These are phyloP conservation scores for Colletotrichum cereale DNA, from an alignment of 2,329 filamentous ascomycete species.

Conservation along the genomic window DNA sequence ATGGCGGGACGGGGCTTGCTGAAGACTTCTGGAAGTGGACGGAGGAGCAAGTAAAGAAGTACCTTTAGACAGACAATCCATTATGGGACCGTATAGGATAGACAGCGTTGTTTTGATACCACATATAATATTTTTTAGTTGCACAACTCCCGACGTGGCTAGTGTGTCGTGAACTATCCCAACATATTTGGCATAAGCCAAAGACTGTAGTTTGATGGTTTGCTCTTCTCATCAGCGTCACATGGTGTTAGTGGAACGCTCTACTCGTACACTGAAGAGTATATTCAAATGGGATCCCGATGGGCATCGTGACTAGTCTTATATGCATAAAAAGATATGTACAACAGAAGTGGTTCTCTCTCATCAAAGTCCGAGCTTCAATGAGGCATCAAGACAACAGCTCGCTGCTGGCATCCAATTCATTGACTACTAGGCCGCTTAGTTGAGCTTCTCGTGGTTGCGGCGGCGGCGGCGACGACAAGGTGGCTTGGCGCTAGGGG, in stretches of 20 bases:
- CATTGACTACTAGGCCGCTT: neutral
- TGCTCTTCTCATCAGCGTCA: neutral
- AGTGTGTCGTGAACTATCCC: neutral
- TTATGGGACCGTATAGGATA: neutral
- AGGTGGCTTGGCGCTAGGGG: slow-evolving; percentile 28
- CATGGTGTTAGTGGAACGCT: neutral
- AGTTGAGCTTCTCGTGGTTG: slow-evolving; percentile 32
- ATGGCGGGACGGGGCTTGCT: slow-evolving; percentile 54
- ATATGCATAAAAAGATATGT: slow-evolving; percentile 35
- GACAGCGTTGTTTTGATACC: neutral
- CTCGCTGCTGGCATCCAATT: neutral
- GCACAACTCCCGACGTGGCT: neutral
- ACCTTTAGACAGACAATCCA: neutral
- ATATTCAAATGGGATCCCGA: slow-evolving; percentile 31
- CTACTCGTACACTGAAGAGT: slow-evolving; percentile 24
- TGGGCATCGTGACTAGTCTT: slow-evolving; percentile 26
- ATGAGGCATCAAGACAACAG: neutral
- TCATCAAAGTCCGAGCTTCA: neutral
- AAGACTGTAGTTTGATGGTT: neutral
- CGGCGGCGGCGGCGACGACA: slow-evolving; percentile 39
- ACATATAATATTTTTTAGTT: neutral
- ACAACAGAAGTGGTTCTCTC: slow-evolving; percentile 30
- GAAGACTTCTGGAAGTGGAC: slow-evolving; percentile 58
- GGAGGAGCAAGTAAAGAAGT: slow-evolving; percentile 51
- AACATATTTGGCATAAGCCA: neutral